Evolutionary conservation across 805 yeast genomes (phyloP), one percentile per base, ranked within the genome.

Genomic region (Kuraishia hungarica): DNA sequence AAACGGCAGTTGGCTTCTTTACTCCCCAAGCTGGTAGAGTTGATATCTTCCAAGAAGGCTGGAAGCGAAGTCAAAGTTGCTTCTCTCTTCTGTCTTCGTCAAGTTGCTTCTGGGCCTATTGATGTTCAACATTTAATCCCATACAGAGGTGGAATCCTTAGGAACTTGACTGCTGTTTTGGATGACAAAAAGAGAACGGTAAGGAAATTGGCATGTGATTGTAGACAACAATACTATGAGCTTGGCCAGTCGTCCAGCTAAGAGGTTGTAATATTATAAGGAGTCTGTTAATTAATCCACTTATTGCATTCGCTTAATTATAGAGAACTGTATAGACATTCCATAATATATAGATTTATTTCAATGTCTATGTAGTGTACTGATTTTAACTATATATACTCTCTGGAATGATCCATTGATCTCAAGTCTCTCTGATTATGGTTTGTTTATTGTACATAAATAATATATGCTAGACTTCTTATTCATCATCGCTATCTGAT

Each of bases 121-220:
- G 68, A 76, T 53, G 57, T 74, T 55, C 71, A 69, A 19, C 63
- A 72, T 20, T 62, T 86, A 54, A 70, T 79, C 22, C 83, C 85
- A 4, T 86, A 76, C 62, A 81, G 79, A 64, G 65, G 64, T 2
- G 68, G 66, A 11, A 72, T 89, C 11, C 72, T 88, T 43, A 67
- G 62, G 20, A 75, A 73, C 15, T 69, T 88, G 50, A 72, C 71
- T 1, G 65, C 63, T 1, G 83, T 79, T 0, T 72, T 94, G 59
- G 94, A 87, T 60, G 97, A 93, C 67, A 77, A 76, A 51, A 85
- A 77, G 64, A 79, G 99, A 67, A 71, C 69, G 2, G 89, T 93
- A 1, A 80, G 99, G 64, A 86, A 83, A 65, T 76, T 81, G 53
- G 87, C 93, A 6, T 84, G 87, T 54, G 90, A 87, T 61, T 82